Evolutionary conservation across 108 stramenopile species (phyloP).

Genomic region (Nitzschia sp.): DNA sequence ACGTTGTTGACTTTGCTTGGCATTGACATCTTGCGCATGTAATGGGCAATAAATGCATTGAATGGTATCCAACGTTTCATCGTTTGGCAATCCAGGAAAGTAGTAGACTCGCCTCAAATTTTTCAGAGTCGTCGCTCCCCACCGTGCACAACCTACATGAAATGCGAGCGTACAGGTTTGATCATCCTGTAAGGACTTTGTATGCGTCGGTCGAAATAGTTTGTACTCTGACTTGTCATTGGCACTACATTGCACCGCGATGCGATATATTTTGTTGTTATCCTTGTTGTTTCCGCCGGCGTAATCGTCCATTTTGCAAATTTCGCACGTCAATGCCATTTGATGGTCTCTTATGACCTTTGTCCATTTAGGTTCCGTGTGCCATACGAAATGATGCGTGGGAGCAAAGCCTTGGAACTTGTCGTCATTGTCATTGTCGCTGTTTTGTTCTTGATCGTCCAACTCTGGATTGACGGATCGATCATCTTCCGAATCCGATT

Average conservation of each 20-base stretch:
- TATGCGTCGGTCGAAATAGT: conserved; percentile 11
- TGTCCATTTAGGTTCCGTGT: not conserved
- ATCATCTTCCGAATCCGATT: conserved; percentile 6
- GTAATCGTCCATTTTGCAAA: not conserved
- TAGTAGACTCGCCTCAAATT: conserved; percentile 11
- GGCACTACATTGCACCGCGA: conserved; percentile 12
- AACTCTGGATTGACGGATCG: conserved; percentile 15
- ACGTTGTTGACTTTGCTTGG: not conserved
- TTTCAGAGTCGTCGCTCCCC: not conserved
- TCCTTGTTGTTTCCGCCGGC: not conserved
- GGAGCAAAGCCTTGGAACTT: not conserved
- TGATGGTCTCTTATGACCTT: not conserved
- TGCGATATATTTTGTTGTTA: not conserved
- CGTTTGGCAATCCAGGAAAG: conserved; percentile 4
- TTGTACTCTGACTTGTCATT: conserved; percentile 4
- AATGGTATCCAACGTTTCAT: not conserved
- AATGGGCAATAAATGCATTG: not conserved
- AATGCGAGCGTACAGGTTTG: conserved; percentile 9
- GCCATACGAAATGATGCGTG: conserved; percentile 21
- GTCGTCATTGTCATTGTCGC: not conserved
- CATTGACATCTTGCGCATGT: conserved; percentile 17
- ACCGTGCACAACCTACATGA: conserved; percentile 18
- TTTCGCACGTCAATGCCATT: not conserved
- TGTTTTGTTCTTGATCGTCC: not conserved
- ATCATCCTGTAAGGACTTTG: not conserved